Base-by-base conservation (phyloP, 1,284 basidiomycete genomes). In the Omphalotus olearius region DNA sequence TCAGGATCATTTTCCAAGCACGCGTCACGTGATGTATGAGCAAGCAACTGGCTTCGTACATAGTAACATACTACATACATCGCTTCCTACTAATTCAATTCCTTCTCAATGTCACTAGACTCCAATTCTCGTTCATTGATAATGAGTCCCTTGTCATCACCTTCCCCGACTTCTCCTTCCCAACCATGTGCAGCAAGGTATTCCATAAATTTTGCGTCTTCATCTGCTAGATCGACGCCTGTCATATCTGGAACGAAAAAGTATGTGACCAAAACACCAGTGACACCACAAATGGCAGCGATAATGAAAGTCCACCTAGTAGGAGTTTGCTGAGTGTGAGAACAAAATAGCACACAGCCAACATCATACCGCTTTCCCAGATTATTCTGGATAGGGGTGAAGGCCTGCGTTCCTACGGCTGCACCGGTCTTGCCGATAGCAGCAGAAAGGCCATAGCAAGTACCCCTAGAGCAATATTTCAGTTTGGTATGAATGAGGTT, bases 401-500 rank as follows among this genome's bases (percentile, higher is more conserved):
- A 90, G 1, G 76, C 84, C 63, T 91, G 85, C 0, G 84, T 88
- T 2, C 89, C 89, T 50, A 90, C 60, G 14, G 85, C 89, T 6
- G 88, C 88, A 4, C 89, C 89, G 0, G 81, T 74, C 63, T 91
- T 91, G 4, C 87, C 88, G 6, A 89, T 66, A 0, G 86, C 85
- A 9, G 86, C 83, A 39, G 82, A 82, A 45, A 91, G 60, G 4
- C 85, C 86, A 57, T 85, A 88, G 61, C 80, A 83, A 4, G 84
- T 85, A 5, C 85, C 87, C 48, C 79, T 80, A 53, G 5, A 30
- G 43, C 50, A 44, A 46, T 28, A 42, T 42, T 35, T 53, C 9
- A 50, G 23, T 13, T 36, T 23, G 16, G 3, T 25, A 35, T 26
- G 44, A 39, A 50, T 38, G 40, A 26, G 17, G 37, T 16, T 3